Percentiles rank a stretch among this genome's conserved stretches.
phyloP scores from a whole-genome alignment of 768 basidiomycete species.

The Xanthoconium stramineum region DNA sequence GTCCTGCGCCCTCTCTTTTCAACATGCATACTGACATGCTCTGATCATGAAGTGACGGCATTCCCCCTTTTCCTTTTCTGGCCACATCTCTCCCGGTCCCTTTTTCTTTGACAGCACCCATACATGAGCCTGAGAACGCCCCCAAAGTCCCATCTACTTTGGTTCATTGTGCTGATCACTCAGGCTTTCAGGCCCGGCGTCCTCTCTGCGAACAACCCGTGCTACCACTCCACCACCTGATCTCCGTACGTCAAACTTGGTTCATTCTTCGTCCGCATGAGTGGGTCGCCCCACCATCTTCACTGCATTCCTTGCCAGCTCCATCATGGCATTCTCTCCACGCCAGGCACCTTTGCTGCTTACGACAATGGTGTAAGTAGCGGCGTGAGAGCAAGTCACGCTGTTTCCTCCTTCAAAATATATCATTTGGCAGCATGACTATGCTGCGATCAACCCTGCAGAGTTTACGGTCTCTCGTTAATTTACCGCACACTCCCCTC shows the following conservation, averaged over 20 bases:
- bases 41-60: conserved; percentile 9
- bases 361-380: conserved; percentile 15
- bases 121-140: conserved; percentile 10
- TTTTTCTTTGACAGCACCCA: neutral
- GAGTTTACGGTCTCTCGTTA: conserved; percentile 1
- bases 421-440: neutral
- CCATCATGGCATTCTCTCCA: neutral
- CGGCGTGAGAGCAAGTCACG: conserved; percentile 12
- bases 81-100: neutral
- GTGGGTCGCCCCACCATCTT: neutral
- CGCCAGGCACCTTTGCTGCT: conserved; percentile 14
- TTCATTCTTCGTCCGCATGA: neutral
- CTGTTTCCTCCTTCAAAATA: conserved; percentile 4
- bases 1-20: conserved; percentile 12
- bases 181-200: neutral
- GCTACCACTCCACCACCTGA: neutral
- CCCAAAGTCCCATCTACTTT: neutral
- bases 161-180: neutral
- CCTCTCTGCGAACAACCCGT: neutral
- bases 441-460: conserved; percentile 12
- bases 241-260: neutral
- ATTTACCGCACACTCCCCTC: neutral
- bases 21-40: conserved; percentile 13
- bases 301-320: neutral
- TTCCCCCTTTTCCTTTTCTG: conserved; percentile 13